A percentile compares a stretch with the other conserved stretches of the same genome.
These are phyloP conservation scores for Sugiyamaella neomexicana DNA, from an alignment of 1,139 yeast genomes.

Conservation along the genomic window DNA sequence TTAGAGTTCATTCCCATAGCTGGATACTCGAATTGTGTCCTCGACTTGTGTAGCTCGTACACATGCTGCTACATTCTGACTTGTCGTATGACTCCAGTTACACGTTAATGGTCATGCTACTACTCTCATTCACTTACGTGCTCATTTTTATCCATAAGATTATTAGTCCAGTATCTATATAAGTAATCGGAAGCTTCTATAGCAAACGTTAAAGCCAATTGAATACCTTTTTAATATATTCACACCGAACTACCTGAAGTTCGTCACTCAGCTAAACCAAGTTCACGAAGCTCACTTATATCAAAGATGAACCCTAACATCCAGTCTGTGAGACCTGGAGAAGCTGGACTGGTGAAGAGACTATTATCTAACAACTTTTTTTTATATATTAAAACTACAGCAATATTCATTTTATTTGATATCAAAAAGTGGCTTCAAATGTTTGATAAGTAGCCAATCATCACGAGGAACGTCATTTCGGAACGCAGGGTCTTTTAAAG, in stretches of 20 bases:
- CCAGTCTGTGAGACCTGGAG: too few species aligned
- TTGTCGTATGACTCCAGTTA: background rate
- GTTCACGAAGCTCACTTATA: background rate
- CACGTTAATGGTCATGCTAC: background rate
- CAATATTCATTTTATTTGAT: conserved; percentile 49
- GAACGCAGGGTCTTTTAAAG: conserved; percentile 97
- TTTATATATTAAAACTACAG: background rate
- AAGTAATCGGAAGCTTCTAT: too few species aligned
- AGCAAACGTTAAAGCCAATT: too few species aligned
- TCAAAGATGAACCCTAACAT: background rate
- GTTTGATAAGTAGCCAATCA: conserved; percentile 90
- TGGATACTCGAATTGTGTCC: background rate
- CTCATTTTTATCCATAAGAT: background rate
- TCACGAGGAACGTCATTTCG: conserved; percentile 90
- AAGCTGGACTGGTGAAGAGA: too few species aligned
- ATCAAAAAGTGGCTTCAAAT: conserved; percentile 83
- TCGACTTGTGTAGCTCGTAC: too few species aligned
- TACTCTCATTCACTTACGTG: background rate
- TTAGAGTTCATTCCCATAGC: too few species aligned
- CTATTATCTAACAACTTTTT: too few species aligned
- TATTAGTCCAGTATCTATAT: background rate
- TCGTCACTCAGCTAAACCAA: background rate
- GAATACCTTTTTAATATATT: too few species aligned
- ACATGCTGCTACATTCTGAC: background rate
- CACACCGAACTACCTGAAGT: too few species aligned